Conservation (phyloP, 1,284 basidiomycete species). For the Leccinum griseonigrum region DNA sequence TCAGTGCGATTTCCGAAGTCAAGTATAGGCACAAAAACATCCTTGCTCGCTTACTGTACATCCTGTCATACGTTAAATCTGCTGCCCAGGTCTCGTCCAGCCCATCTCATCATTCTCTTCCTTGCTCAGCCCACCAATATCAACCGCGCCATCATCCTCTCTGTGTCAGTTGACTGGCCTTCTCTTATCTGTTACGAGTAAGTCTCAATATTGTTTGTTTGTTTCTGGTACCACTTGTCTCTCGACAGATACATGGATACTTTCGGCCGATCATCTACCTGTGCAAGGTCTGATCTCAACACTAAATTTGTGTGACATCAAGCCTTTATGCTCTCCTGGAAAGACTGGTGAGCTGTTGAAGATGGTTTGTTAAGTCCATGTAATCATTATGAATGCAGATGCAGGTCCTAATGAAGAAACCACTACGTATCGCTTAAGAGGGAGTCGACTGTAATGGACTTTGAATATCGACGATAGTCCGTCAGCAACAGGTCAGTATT, state of each 20-base stretch:
- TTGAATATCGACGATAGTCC: neutral
- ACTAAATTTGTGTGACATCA: no score
- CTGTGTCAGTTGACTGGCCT: neutral
- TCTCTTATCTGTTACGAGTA: neutral
- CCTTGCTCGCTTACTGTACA: no score
- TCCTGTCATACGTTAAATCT: no score
- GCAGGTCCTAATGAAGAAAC: no score
- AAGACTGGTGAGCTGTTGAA: no score
- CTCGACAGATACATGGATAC: neutral
- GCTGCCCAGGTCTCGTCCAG: no score
- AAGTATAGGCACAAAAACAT: no score
- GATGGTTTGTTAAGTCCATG: no score
- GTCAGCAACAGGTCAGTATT: neutral
- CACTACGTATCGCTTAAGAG: no score
- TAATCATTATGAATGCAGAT: no score
- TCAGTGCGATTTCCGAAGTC: no score
- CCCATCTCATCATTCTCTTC: neutral
- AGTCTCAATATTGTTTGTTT: neutral
- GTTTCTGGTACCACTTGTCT: neutral
- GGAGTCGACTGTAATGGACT: neutral
- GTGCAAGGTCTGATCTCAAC: neutral
- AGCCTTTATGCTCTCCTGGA: no score
- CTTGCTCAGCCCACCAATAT: neutral
- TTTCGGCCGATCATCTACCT: neutral
- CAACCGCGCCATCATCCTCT: neutral